Conservation (phyloP, 306 rosid genomes). For the Inga leiocalycina region DNA sequence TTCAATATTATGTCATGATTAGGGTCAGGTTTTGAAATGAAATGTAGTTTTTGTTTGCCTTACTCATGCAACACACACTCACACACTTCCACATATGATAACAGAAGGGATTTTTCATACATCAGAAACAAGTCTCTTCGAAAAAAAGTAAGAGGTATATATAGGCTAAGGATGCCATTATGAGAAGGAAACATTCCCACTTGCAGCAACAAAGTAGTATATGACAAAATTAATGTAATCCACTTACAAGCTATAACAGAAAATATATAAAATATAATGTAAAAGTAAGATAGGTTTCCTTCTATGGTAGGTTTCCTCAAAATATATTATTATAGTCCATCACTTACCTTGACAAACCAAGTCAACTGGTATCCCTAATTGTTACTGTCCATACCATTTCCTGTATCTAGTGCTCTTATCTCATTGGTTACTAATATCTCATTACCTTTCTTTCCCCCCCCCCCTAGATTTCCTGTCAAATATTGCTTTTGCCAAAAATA, state of each 20-base stretch:
- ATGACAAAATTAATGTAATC: neutral
- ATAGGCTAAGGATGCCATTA: neutral
- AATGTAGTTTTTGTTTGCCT: constrained; percentile 8
- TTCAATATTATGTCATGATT: constrained; percentile 21
- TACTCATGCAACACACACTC: neutral
- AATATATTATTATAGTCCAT: neutral
- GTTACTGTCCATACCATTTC: constrained; percentile 4
- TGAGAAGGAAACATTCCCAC: neutral
- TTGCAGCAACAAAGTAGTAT: neutral
- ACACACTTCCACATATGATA: neutral
- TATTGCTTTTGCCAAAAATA: neutral
- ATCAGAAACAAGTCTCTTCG: neutral
- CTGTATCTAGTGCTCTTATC: neutral
- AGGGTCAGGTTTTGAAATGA: constrained; percentile 15
- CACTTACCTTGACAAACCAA: neutral
- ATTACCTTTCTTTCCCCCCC: neutral
- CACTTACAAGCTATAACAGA: neutral
- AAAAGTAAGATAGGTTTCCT: neutral
- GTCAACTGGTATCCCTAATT: neutral
- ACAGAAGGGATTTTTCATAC: neutral
- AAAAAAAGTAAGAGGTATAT: neutral
- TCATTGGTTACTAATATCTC: neutral
- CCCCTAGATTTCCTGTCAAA: neutral
- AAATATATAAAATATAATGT: neutral
- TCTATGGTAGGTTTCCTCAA: neutral